Base-by-base conservation (phyloP, 202 grass and related monocot species). In the Schoenoplectus tabernaemontani region DNA sequence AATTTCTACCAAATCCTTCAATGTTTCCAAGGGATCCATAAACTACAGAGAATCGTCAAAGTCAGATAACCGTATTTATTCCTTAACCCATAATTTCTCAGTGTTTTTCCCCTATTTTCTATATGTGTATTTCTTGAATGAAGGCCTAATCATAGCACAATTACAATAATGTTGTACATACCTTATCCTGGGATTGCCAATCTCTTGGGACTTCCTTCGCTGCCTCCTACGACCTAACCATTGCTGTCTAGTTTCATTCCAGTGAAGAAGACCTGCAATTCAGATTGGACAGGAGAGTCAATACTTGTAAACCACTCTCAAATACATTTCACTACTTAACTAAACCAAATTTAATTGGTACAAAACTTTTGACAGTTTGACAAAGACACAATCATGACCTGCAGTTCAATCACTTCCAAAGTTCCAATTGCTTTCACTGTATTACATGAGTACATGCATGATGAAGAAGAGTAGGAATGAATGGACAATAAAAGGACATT, bases 231-330 rank as follows among this genome's bases (percentile, higher is more conserved):
- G 85, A 86, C 90, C 91, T 83, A 88, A 65, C 91, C 96, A 95
- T 70, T 95, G 89, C 30, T 92, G 86, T 81, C 96, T 92, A 71
- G 84, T 90, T 72, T 98, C 86, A 81, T 95, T 92, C 95, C 95
- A 98, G 6, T 89, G 83, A 43, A 90, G 73, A 89, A 95, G 88
- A 58, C 95, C 95, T 98, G 64, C 7, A 58, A 57, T 77, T 59
- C 54, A 79, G 34, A 44, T 57, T 85, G 5, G 20, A 36, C 32
- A 20, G 50, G 73, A 7, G 24, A n/a, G 78, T 47, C 37, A 48
- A 65, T 15, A 84, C 72, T 19, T 58, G 30, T 56, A 32, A 77
- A 82, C 20, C 37, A 26, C 24, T 37, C 17, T 53, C 19, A 50
- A n/a, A 42, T 33, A 8, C 10, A 83, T 42, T 75, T 22, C 22